Conservation (phyloP, 352 stramenopile genomes). For the Globisporangium uncinulatum region DNA sequence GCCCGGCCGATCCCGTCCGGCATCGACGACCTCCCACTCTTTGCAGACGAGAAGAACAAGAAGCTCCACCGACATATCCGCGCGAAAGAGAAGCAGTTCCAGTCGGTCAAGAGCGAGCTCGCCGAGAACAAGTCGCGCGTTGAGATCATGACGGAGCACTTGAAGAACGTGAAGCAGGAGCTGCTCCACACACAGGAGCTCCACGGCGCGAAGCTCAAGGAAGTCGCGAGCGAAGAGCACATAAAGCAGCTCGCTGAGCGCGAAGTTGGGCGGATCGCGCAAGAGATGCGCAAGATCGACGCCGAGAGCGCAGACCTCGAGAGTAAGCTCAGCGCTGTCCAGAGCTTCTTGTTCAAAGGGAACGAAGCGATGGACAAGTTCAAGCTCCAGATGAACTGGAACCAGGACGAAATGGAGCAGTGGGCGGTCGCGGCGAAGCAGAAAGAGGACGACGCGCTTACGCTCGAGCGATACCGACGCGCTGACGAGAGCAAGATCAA, state of each 20-base stretch:
- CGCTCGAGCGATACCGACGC: conserved; percentile 91
- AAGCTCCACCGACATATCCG: conserved; percentile 75
- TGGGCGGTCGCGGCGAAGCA: conserved; percentile 93
- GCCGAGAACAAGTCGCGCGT: conserved; percentile 86
- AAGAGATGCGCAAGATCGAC: conserved; percentile 71
- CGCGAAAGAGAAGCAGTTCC: conserved; percentile 63
- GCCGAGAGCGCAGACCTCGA: conserved; percentile 72
- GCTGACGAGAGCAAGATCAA: conserved; percentile 95
- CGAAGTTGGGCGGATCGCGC: conserved; percentile 80
- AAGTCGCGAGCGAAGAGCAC: conserved; percentile 93
- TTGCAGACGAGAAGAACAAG: conserved; percentile 87
- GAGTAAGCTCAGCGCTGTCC: conserved; percentile 82
- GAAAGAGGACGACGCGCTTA: conserved; percentile 94
- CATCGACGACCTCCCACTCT: conserved; percentile 86
- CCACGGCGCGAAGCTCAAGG: conserved; percentile 89
- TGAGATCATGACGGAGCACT: conserved; percentile 93
- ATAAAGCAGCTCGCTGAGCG: conserved; percentile 87
- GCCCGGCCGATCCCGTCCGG: conserved; percentile 53
- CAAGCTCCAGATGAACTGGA: conserved; percentile 97
- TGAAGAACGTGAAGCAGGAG: conserved; percentile 96
- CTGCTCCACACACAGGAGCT: conserved; percentile 92
- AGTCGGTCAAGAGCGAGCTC: conserved; percentile 62
- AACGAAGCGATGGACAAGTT: conserved; percentile 95
- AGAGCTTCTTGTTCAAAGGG: conserved; percentile 90
- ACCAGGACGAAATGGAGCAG: conserved; percentile 97